phyloP scores from a whole-genome alignment of 768 basidiomycete species.

The Lepiota subincarnata region DNA sequence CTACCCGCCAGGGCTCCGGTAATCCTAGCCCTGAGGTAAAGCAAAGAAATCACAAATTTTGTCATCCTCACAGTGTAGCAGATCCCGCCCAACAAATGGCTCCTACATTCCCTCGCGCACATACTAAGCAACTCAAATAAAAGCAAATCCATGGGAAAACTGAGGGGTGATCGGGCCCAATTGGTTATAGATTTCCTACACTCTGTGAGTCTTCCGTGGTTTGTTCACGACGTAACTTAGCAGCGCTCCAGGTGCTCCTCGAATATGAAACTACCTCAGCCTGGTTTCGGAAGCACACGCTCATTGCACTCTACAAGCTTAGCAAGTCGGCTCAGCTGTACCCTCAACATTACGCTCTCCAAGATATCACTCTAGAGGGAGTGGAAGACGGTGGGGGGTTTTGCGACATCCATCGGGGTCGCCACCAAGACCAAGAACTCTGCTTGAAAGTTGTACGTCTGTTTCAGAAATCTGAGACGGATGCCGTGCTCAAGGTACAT shows the following conservation, averaged over 20 bases:
- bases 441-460: slow-evolving; percentile 25
- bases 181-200: slow-evolving; percentile 14
- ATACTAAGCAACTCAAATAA: too few relatives aligned
- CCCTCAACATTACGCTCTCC: slow-evolving; percentile 22
- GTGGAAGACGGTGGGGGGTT: slow-evolving; percentile 21
- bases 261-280: too few relatives aligned
- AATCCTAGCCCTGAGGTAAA: too few relatives aligned
- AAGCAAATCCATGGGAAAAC: background rate
- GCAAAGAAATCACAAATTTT: too few relatives aligned
- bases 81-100: too few relatives aligned
- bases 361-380: slow-evolving; percentile 12
- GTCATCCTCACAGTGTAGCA: too few relatives aligned
- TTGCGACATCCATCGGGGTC: slow-evolving; percentile 25
- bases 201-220: slow-evolving; percentile 6
- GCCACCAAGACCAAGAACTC: slow-evolving; percentile 15
- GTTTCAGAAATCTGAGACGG: slow-evolving; percentile 17
- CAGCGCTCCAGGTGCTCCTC: background rate
- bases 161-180: slow-evolving; percentile 5
- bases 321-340: slow-evolving; percentile 22
- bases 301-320: slow-evolving; percentile 12
- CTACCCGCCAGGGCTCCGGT: too few relatives aligned
- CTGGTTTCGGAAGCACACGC: background rate
- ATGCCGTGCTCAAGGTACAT: slow-evolving; percentile 18
- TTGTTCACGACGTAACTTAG: too few relatives aligned
- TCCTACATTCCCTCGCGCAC: too few relatives aligned